Evolutionary conservation across 768 basidiomycete species (phyloP).

Genomic region (Imleria badia): DNA sequence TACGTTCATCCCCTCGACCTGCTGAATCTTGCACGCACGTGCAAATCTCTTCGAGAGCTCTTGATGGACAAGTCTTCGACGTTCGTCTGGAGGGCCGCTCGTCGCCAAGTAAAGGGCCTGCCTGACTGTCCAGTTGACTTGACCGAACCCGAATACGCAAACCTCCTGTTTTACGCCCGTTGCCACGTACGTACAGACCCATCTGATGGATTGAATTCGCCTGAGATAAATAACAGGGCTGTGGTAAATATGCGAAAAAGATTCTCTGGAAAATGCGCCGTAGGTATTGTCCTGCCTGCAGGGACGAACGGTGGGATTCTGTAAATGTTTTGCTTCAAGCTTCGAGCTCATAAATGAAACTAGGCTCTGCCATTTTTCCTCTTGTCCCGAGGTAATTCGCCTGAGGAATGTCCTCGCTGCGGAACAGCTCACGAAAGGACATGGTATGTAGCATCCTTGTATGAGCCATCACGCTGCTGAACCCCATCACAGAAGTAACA

Average conservation of each 20-base stretch:
- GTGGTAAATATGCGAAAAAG: slow-evolving; percentile 5
- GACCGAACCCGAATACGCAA: slow-evolving; percentile 44
- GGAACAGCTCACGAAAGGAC: background rate
- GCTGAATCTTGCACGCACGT: slow-evolving; percentile 1
- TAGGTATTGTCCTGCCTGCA: slow-evolving; percentile 9
- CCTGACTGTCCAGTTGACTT: slow-evolving; percentile 24
- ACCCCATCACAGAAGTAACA: background rate
- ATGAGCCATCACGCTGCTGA: background rate
- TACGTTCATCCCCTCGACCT: slow-evolving; percentile 2
- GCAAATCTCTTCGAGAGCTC: slow-evolving; percentile 2
- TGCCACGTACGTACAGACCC: slow-evolving; percentile 18
- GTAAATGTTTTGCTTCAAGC: background rate
- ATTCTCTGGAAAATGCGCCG: slow-evolving; percentile 10
- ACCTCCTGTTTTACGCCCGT: slow-evolving; percentile 33
- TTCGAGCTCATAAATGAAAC: background rate
- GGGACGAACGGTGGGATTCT: background rate
- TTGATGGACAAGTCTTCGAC: slow-evolving; percentile 33
- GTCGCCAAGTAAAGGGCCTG: slow-evolving; percentile 35
- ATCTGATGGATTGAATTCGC: background rate
- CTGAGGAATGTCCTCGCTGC: background rate
- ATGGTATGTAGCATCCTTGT: background rate
- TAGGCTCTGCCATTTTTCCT: background rate
- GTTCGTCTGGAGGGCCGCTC: slow-evolving; percentile 28
- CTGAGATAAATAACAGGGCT: background rate
- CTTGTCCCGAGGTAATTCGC: background rate